Evolutionary conservation across 257 asterid species (phyloP).

Genomic region (Solanum chiquidenum): DNA sequence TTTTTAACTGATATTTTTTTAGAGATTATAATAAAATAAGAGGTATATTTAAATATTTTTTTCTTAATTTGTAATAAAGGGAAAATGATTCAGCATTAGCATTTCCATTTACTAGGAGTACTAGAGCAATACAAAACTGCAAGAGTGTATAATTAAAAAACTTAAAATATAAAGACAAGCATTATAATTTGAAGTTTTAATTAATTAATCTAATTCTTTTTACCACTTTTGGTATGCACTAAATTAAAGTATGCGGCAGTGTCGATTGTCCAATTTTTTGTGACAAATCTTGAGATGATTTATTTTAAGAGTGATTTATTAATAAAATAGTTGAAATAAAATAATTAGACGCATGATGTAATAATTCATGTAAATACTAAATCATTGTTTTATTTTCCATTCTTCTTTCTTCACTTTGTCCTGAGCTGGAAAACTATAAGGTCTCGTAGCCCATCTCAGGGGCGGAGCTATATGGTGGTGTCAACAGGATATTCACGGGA

Average conservation of each 20-base stretch:
- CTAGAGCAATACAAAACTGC: not conserved
- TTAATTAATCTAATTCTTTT: not conserved
- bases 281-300: not conserved
- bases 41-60: no score
- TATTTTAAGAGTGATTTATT: not conserved
- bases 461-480: not conserved
- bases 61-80: not conserved
- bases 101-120: not conserved
- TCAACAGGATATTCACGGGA: not conserved
- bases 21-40: no score
- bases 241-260: not conserved
- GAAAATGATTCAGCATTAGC: not conserved
- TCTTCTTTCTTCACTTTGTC: not conserved
- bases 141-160: not conserved
- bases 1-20: no score
- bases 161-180: not conserved
- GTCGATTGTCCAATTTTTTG: not conserved
- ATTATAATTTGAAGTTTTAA: not conserved
- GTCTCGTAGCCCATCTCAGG: not conserved
- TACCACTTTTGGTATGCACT: not conserved
- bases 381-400: not conserved
- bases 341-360: not conserved
- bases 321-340: not conserved
- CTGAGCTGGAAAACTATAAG: not conserved
- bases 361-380: not conserved